Percentiles rank a stretch among this genome's conserved stretches.
Conservation (phyloP, 1,284 basidiomycete species). For the Blastosporella zonata region DNA sequence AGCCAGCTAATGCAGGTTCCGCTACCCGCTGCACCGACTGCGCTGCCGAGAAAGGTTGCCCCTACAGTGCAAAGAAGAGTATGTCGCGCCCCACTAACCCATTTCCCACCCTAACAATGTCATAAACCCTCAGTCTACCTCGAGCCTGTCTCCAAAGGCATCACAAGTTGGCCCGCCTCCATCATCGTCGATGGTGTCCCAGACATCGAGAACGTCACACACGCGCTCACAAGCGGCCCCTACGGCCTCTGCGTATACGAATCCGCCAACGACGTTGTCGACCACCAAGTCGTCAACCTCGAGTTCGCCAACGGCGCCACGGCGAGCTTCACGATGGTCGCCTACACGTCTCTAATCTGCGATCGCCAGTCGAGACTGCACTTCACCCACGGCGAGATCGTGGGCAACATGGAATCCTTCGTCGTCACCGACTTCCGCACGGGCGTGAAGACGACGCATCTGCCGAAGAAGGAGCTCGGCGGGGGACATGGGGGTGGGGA, state of each 20-base stretch:
- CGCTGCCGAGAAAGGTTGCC: constrained; percentile 64
- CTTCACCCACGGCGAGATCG: constrained; percentile 79
- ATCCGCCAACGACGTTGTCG: constrained; percentile 76
- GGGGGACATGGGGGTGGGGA: constrained; percentile 84
- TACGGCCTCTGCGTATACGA: constrained; percentile 86
- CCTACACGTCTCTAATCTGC: constrained; percentile 68
- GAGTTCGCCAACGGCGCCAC: constrained; percentile 77
- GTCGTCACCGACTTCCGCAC: constrained; percentile 78
- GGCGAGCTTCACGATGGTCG: constrained; percentile 82
- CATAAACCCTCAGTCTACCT: constrained; percentile 69
- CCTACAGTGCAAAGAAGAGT: constrained; percentile 86
- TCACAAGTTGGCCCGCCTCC: constrained; percentile 60
- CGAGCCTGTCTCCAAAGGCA: constrained; percentile 56
- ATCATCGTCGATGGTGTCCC: constrained; percentile 73
- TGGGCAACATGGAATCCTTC: constrained; percentile 77
- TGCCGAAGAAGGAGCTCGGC: constrained; percentile 58
- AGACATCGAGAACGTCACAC: constrained; percentile 74
- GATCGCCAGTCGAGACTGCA: constrained; percentile 75
- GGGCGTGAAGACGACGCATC: constrained; percentile 41
- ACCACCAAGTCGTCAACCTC: constrained; percentile 81
- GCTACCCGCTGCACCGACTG: constrained; percentile 76
- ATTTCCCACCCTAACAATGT: neutral
- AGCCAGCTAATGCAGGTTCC: constrained; percentile 64
- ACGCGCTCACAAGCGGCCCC: constrained; percentile 60
- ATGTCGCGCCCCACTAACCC: constrained; percentile 13